Evolutionary conservation across 176 grass and related monocot genomes (phyloP).

Genomic region (Coix lacrymajobi): DNA sequence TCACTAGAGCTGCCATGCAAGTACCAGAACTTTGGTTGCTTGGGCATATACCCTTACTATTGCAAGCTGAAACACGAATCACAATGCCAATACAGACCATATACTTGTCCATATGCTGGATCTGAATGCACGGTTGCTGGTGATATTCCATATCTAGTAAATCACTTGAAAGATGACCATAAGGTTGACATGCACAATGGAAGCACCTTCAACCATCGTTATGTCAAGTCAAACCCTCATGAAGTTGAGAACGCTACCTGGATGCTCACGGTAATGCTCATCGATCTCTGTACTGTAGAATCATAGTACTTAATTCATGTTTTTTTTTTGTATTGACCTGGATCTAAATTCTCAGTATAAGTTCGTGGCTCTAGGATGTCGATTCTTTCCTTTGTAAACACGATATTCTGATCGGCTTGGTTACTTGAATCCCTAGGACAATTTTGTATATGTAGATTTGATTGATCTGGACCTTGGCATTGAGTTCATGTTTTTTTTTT

Average conservation of each 20-base stretch:
- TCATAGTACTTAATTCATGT: not conserved
- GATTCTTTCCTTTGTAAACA: not conserved
- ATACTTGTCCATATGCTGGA: slow-evolving; percentile 88
- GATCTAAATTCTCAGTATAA: not conserved
- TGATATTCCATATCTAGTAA: slow-evolving; percentile 76
- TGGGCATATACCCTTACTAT: slow-evolving; percentile 87
- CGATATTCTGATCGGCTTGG: not conserved
- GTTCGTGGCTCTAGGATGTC: not conserved
- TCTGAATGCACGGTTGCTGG: slow-evolving; percentile 85
- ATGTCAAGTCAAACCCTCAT: slow-evolving; percentile 89
- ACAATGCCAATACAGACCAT: slow-evolving; percentile 75
- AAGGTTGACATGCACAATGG: slow-evolving; percentile 98
- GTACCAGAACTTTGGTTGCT: slow-evolving; percentile 84
- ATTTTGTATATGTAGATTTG: not conserved
- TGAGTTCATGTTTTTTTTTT: not conserved
- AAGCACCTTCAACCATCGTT: slow-evolving; percentile 91
- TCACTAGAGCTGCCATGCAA: slow-evolving; percentile 92
- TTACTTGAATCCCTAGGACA: not conserved
- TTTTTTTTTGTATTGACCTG: not conserved
- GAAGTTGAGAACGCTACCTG: slow-evolving; percentile 96
- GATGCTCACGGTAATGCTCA: slow-evolving; percentile 85
- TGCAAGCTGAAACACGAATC: slow-evolving; percentile 96
- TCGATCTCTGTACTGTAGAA: not conserved
- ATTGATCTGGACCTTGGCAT: not conserved
- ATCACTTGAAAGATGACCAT: slow-evolving; percentile 89